phyloP scores from a whole-genome alignment of 2,329 filamentous ascomycete genomes.

The Didymella keratinophila region DNA sequence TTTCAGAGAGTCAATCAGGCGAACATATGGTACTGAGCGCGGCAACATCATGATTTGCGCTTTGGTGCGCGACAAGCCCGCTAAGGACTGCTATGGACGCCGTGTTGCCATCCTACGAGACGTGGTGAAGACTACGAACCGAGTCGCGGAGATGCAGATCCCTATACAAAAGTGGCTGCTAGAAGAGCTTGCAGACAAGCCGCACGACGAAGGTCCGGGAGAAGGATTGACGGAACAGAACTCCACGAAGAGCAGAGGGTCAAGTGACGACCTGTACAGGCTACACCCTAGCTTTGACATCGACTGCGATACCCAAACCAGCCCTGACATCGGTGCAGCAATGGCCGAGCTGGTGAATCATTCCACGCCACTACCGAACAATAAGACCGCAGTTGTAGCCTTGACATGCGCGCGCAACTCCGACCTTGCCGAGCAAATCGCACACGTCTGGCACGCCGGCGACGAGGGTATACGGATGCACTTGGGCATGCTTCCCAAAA shows the following conservation, averaged over 20 bases:
- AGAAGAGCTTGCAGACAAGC: slow-evolving; percentile 29
- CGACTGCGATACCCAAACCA: slow-evolving; percentile 14
- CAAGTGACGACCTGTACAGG: slow-evolving; percentile 22
- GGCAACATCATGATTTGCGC: slow-evolving; percentile 38
- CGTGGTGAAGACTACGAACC: slow-evolving; percentile 19
- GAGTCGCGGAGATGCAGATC: slow-evolving; percentile 35
- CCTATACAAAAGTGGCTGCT: slow-evolving; percentile 30
- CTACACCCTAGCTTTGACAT: slow-evolving; percentile 1
- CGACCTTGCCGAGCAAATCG: slow-evolving; percentile 27
- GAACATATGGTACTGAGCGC: slow-evolving; percentile 32
- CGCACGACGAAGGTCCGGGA: slow-evolving; percentile 31
- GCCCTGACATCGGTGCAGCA: slow-evolving; percentile 27
- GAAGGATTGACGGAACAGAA: slow-evolving; percentile 25
- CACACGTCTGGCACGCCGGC: slow-evolving; percentile 29
- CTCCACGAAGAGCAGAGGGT: slow-evolving; percentile 29
- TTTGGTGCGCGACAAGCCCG: slow-evolving; percentile 33
- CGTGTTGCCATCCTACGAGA: slow-evolving; percentile 31
- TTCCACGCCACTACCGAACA: slow-evolving; percentile 21
- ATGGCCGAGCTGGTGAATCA: slow-evolving; percentile 24
- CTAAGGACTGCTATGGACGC: slow-evolving; percentile 33
- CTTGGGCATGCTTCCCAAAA: slow-evolving; percentile 27
- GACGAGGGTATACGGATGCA: slow-evolving; percentile 33
- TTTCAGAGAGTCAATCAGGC: slow-evolving; percentile 35
- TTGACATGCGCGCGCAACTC: slow-evolving; percentile 25
- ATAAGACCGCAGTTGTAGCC: slow-evolving; percentile 32